These are phyloP conservation scores for Mycena citricolor DNA, from an alignment of 1,284 basidiomycete genomes.

Conservation along the genomic window DNA sequence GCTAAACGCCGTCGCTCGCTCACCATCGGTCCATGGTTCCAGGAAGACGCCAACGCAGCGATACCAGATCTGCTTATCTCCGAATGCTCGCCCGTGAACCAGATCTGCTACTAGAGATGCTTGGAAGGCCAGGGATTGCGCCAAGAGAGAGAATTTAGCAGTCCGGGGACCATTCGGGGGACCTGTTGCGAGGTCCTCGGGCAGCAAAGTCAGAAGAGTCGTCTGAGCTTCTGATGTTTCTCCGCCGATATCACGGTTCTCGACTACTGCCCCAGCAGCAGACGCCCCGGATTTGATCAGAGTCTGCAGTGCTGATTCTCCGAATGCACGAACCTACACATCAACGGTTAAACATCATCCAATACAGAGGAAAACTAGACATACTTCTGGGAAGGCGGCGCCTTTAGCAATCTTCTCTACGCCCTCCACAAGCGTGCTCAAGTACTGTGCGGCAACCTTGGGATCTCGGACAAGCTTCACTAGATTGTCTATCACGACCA, in stretches of 20 bases:
- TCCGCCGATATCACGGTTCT: slow-evolving; percentile 64
- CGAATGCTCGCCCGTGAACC: slow-evolving; percentile 66
- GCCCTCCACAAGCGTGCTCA: slow-evolving; percentile 87
- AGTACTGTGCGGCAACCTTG: slow-evolving; percentile 86
- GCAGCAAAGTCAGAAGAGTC: slow-evolving; percentile 61
- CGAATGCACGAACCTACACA: slow-evolving; percentile 85
- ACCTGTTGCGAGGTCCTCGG: slow-evolving; percentile 44
- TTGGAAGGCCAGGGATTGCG: slow-evolving; percentile 64
- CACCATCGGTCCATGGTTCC: slow-evolving; percentile 61
- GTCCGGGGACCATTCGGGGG: slow-evolving; percentile 51
- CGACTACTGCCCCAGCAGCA: slow-evolving; percentile 59
- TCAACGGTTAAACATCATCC: slow-evolving; percentile 19
- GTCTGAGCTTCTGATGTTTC: slow-evolving; percentile 59
- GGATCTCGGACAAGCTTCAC: slow-evolving; percentile 97
- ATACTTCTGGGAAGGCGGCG: slow-evolving; percentile 94
- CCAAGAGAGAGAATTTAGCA: slow-evolving; percentile 50
- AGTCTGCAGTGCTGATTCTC: slow-evolving; percentile 75
- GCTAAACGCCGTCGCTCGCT: slow-evolving; percentile 51
- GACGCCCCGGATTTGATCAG: slow-evolving; percentile 82
- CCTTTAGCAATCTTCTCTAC: slow-evolving; percentile 89
- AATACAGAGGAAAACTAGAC: slow-evolving; percentile 25
- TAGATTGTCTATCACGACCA: slow-evolving; percentile 95
- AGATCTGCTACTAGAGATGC: slow-evolving; percentile 79
- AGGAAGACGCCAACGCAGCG: slow-evolving; percentile 74
- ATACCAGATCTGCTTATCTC: slow-evolving; percentile 67